Evolutionary conservation across 768 basidiomycete species (phyloP), one percentile per base, ranked within the genome.

Genomic region (Tephrocybe sp.): DNA sequence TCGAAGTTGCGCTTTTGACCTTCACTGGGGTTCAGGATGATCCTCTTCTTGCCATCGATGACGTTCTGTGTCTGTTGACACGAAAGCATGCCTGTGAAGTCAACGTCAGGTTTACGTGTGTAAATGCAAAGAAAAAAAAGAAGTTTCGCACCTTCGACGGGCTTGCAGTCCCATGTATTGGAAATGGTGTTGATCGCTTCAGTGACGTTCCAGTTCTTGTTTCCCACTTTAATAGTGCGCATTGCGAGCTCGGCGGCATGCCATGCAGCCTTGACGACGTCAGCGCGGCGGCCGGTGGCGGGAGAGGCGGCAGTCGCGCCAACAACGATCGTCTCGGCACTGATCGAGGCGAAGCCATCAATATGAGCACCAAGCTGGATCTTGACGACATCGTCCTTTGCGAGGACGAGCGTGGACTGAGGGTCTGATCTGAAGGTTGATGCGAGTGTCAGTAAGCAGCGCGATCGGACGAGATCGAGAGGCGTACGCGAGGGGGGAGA

Each of bases 351-450:
- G 70, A 90, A 98, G 50, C 97, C 97, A 67, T 98, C 96, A 70
- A 99, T 93, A 65, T 99, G 97, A 17, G 95, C 94, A 40, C 97
- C 97, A 54, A 98, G 78, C 69, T 95, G 92, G 57, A 99, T 73
- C 74, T 98, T 98, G 59, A 98, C 96, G 51, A 99, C 85, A 67
- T 99, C 97, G 54, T 85, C 84, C 57, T 93, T 88, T 23, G 81
- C 83, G 58, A 95, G 79, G 45, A 69, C 79, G 67, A 85, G 84
- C 6, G 74, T 72, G 23, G 88, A 81, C 56, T 82, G 79, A 14
- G 85, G 71, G 72, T 93, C 90, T 32, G 90, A 91, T 58, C 88
- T 90, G 33, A 38, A n/a, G 25, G 62, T 44, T 57, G 39, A 58
- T 24, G 43, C 53, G 36, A 34, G 51, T 51, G 25, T 52, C 38